Base-by-base conservation (phyloP, 208 protist species). In the Angomonas ambiguus region DNA sequence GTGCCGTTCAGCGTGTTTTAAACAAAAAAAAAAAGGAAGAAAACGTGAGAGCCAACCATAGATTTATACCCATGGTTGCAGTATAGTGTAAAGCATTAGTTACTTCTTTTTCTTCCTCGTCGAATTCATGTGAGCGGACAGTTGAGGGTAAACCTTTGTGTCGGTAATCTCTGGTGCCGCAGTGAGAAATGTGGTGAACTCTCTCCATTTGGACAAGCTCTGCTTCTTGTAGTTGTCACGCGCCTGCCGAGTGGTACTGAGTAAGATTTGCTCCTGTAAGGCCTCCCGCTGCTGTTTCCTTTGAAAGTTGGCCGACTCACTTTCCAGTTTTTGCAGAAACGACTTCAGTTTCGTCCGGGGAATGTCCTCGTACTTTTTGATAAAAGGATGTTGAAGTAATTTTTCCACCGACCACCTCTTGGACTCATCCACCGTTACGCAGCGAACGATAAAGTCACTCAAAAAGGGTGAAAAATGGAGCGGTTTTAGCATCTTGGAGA, bases 401-500 rank as follows among this genome's bases (percentile, higher is more conserved):
- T 74, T 65, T 31, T 65, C 45, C 48, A 88, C 87, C 4, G 85
- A 83, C 80, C 82, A 91, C 22, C 90, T 82, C 25, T 74, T 53
- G 0, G 5, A 33, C 33, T 70, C 72, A 38, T 91, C 68, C n/a
- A 74, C 77, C 53, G 66, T 69, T 1, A 93, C 66, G 55, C 81
- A 86, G 32, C 77, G 83, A 4, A 93, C 67, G 62, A 92, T 82
- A 67, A 96, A 96, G 72, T 96, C 90, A 67, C 71, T 76, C 45
- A 96, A 83, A 18, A 66, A 35, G 13, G 70, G 51, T 18, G 87
- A 92, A 80, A 87, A 96, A 41, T 72, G 78, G 18, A 90, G 72
- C 35, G 90, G 90, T 66, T 93, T 93, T 34, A 81, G 65, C 90
- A 96, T 96, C 35, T 84, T 71, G 55, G 79, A 69, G 1, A 93